Base-by-base conservation (phyloP, 2,329 filamentous ascomycete genomes). In the Harringtonia lauricola region DNA sequence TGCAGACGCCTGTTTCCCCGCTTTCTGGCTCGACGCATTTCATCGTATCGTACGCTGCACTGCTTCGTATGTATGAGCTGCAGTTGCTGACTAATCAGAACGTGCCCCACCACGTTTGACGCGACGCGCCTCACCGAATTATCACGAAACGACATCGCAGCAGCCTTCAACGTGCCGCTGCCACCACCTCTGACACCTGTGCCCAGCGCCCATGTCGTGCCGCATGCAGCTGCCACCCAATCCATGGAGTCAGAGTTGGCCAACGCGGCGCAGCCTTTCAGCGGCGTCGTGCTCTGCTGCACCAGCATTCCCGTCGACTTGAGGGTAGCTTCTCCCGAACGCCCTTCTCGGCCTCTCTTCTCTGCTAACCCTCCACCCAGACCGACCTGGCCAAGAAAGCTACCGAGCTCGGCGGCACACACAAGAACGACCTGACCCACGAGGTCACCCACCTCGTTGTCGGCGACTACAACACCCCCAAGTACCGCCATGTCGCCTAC, bases 391-490 rank as follows among this genome's bases (percentile, higher is more conserved):
- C 75, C 15, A 63, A 70, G 39, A 76, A 79, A 48, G 84, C 85
- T 17, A 64, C 70, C 50, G 79, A 95, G 58, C 87, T 98, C 70
- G 92, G 92, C 51, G 92, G 89, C 41, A 64, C 75, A 47, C 85
- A 94, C 70, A 88, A 85, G 55, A 83, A 88, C 61, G 89, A 98
- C 61, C 77, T 98, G 36, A 96, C 89, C n/a, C 86, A 85, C 45
- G 87, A 95, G 60, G 87, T 94, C 39, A 96, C 92, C 6, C 92
- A 98, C 66, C 79, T 98, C 38, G 76, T 98, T 50, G 86, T 95
- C 49, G 92, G 89, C 59, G 81, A 85, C 55, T 84, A 87, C 55
- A 78, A 90, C 59, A 96, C 90, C 1, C 79, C 84, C 40, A 98
- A 98, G 63, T 98, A 98, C 64, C 83, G 81, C 61, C 95, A 94